Base-by-base conservation (phyloP, 371 early-diverging fungal species). In the Ordospora pajunii region DNA sequence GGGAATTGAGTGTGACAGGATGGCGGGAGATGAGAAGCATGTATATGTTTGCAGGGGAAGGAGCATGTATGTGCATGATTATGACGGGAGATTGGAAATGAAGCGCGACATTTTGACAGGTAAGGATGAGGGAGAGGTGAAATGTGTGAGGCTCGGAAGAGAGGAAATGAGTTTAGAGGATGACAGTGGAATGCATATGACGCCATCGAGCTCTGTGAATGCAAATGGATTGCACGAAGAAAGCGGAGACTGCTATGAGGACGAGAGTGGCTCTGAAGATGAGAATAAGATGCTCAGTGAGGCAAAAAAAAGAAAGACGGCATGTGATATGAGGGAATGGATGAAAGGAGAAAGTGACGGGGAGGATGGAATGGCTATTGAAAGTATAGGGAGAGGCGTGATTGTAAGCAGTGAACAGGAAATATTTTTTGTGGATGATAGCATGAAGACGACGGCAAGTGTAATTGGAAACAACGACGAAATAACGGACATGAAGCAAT, bases 381-480 rank as follows among this genome's bases (percentile, higher is more conserved):
- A 46, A 45, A 44, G 46, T 2, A 45, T 65, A 22, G 32, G 43
- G 21, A 21, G 44, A 22, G 44, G n/a, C 2, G 21, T 45, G 10
- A 48, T 65, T 42, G 11, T 65, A 9, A 45, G 25, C 5, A 48
- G 21, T 12, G 48, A 43, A n/a, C 48, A 65, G 22, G 44, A 45
- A 9, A 68, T 68, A 48, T 48, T 48, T 50, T 12, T 68, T 40
- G 40, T 68, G 19, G 48, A 48, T 17, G 40, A 44, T 48, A 14
- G 17, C 0, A 17, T 67, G 27, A 68, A 17, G 8, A 27, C 48
- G 12, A 50, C 9, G 22, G 23, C 40, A 7, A 17, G 21, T 40
- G 48, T 70, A 37, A 27, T 70, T 70, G 70, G 70, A 43, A 42
- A 70, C 32, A 70, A 50, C n/a, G 70, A 70, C 43, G 70, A 70